Base-by-base conservation (phyloP, 257 asterid genomes). In the Ehretia macrophylla region DNA sequence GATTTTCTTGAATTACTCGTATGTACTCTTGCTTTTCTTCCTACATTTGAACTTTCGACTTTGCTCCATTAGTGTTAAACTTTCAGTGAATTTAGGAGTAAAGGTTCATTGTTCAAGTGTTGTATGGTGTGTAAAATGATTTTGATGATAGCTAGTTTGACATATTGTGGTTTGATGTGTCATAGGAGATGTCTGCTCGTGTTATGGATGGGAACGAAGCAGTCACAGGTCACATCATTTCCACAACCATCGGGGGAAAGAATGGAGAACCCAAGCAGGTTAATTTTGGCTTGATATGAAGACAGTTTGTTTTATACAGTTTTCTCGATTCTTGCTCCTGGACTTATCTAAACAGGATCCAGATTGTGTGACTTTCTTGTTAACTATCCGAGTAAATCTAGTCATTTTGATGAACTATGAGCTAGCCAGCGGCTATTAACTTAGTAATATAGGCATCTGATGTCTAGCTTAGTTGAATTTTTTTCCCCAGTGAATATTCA, bases 251-350 rank as follows among this genome's bases (percentile, higher is more conserved):
- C 49, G 97, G 97, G 58, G 95, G 97, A 62, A 90, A 86, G 81
- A 84, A 90, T 81, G 97, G 95, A 75, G 95, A 90, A 63, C 97
- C 94, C 27, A 90, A 90, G 84, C 95, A 83, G 95, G 97, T 90
- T 58, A 63, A 57, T 6, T 9, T 12, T 27, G 19, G 5, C 13
- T 47, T 13, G 32, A 32, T 45, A 27, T 27, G 35, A 27, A 27
- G 35, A 1, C 35, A 6, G 16, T 16, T 5, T 56, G 23, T 14
- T 58, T 56, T 47, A 2, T 10, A 11, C 27, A 27, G 22, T 0
- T 42, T 17, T 22, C 23, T 6, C 12, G 32, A 9, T 47, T 9
- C 40, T 56, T 42, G 48, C 18, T 14, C 27, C 32, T 38, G 17
- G n/a, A n/a, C n/a, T n/a, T n/a, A 38, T 23, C 35, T 13, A 18